Evolutionary conservation across 768 basidiomycete genomes (phyloP).

Genomic region (Clavaria fumosa): DNA sequence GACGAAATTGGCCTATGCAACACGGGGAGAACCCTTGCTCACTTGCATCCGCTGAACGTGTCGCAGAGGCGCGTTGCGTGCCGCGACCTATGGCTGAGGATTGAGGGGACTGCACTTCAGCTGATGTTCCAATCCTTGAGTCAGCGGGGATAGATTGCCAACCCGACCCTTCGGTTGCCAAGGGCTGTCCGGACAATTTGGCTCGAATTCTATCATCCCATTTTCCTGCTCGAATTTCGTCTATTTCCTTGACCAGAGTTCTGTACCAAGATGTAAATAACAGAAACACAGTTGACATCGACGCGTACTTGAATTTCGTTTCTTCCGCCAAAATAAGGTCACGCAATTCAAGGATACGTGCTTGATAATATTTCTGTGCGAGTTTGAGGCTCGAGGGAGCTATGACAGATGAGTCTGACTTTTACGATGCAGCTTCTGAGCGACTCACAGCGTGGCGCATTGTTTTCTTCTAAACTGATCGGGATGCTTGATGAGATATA

Average conservation of each 20-base stretch:
- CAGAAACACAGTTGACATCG: not conserved
- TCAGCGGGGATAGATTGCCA: no score
- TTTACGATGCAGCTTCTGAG: no score
- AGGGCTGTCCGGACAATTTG: conserved; percentile 18
- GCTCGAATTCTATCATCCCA: conserved; percentile 40
- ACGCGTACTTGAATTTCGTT: conserved; percentile 53
- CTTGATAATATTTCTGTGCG: conserved; percentile 59
- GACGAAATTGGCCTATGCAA: no score
- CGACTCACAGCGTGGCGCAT: conserved; percentile 43
- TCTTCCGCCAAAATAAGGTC: conserved; percentile 63
- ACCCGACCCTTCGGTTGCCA: no score
- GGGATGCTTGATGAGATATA: no score
- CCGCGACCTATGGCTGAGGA: no score
- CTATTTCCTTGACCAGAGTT: conserved; percentile 57
- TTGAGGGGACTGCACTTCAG: no score
- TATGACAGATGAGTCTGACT: conserved; percentile 16
- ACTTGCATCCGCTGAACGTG: no score
- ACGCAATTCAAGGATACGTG: conserved; percentile 56
- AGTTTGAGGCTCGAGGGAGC: conserved; percentile 52
- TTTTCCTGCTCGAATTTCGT: conserved; percentile 52
- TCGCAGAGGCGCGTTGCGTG: no score
- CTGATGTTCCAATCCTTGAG: no score
- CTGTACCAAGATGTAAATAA: not conserved
- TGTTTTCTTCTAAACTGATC: conserved; percentile 39
- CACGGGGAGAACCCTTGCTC: no score